Conservation (phyloP, 176 grass and related monocot species). For the Oryza australiensis region DNA sequence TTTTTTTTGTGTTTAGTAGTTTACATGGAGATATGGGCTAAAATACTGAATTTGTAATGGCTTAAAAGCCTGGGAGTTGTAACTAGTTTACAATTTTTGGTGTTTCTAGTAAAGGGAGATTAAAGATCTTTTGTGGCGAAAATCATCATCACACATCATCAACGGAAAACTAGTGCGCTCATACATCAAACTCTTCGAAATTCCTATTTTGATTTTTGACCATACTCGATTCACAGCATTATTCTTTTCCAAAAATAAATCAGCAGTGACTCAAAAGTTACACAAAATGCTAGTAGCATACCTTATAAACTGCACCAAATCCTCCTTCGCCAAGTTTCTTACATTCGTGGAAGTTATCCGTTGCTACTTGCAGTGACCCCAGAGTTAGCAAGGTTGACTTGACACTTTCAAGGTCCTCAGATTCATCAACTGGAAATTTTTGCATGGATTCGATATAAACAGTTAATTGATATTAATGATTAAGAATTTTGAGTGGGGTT, state of each 20-base stretch:
- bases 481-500: not conserved
- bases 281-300: not conserved
- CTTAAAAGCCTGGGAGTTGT: too few species aligned
- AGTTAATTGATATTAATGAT: not conserved
- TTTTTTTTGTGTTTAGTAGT: not conserved
- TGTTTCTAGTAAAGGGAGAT: too few species aligned
- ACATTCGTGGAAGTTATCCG: conserved; percentile 29
- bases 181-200: too few species aligned
- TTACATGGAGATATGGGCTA: not conserved
- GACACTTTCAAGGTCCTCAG: too few species aligned
- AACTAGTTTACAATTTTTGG: too few species aligned
- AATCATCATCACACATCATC: too few species aligned
- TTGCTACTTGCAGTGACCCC: conserved; percentile 34
- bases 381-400: conserved; percentile 2
- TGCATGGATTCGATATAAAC: not conserved
- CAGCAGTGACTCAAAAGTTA: not conserved
- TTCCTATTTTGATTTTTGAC: not conserved
- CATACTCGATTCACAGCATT: not conserved
- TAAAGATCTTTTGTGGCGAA: too few species aligned
- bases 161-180: too few species aligned
- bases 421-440: too few species aligned
- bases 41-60: too few species aligned
- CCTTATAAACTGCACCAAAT: too few species aligned
- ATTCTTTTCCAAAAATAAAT: not conserved
- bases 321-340: conserved; percentile 35